phyloP scores from a whole-genome alignment of 176 grass and related monocot genomes.

The Carex scoparia region DNA sequence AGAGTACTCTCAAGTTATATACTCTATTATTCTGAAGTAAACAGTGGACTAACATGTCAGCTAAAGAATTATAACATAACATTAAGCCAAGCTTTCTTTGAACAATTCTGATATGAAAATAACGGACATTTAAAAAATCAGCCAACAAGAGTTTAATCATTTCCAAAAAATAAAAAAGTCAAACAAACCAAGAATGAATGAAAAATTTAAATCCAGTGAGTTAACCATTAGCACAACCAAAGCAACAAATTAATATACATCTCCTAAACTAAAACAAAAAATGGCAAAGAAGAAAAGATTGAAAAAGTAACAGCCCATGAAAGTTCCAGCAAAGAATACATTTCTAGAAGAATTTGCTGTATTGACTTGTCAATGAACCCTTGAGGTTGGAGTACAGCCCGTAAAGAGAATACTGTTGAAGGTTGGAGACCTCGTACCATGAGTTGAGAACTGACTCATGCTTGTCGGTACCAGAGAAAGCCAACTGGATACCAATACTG shows the following conservation, averaged over 20 bases:
- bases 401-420: conserved; percentile 85
- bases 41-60: background rate
- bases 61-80: background rate
- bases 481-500: conserved; percentile 85
- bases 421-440: conserved; percentile 93
- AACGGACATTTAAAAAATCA: background rate
- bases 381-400: conserved; percentile 82
- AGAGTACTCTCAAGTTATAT: background rate
- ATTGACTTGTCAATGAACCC: conserved; percentile 57
- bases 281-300: background rate
- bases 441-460: conserved; percentile 86
- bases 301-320: background rate
- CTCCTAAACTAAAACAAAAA: background rate
- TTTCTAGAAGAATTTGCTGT: conserved; percentile 66
- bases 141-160: background rate
- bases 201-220: background rate
- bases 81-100: background rate
- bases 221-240: background rate
- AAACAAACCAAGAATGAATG: conserved; percentile 9
- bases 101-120: conserved; percentile 4
- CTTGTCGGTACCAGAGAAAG: conserved; percentile 92
- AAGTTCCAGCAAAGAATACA: background rate
- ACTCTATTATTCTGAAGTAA: background rate
- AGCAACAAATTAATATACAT: conserved; percentile 23
- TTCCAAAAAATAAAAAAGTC: background rate